These are phyloP conservation scores for Ophiostoma fasciatum DNA, from an alignment of 2,329 filamentous ascomycete species.

Conservation along the genomic window DNA sequence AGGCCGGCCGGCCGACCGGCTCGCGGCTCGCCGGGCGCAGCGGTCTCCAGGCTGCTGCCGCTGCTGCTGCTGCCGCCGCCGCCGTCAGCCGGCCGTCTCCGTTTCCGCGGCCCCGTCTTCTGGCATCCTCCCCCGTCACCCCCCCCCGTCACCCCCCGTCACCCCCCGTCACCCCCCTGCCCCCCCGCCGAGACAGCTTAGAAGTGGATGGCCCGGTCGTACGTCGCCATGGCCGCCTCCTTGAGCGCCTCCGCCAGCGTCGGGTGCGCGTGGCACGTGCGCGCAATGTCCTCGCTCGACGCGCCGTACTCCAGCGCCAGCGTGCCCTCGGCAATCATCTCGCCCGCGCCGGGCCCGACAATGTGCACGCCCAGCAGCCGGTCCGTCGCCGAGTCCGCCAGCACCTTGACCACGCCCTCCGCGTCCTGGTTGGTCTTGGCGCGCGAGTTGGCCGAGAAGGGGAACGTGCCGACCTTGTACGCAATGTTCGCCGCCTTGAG, in stretches of 20 bases:
- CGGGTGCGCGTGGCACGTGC: slow-evolving; percentile 93
- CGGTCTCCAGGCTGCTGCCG: too few species aligned
- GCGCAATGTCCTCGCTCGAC: slow-evolving; percentile 82
- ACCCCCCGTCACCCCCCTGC: too few species aligned
- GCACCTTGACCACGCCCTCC: slow-evolving; percentile 93
- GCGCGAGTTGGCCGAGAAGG: slow-evolving; percentile 94
- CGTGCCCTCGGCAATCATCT: slow-evolving; percentile 98
- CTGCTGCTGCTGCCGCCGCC: too few species aligned
- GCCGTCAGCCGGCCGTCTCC: too few species aligned
- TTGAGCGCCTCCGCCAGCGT: slow-evolving; percentile 97
- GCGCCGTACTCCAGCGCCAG: slow-evolving; percentile 94
- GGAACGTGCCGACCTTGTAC: slow-evolving; percentile 89
- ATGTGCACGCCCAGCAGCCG: slow-evolving; percentile 93
- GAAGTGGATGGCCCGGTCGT: slow-evolving; percentile 91
- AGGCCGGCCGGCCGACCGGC: too few species aligned
- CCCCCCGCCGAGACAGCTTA: too few species aligned
- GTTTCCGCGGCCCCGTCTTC: too few species aligned
- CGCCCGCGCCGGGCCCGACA: slow-evolving; percentile 85
- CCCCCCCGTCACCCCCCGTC: too few species aligned
- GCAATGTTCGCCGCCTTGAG: slow-evolving; percentile 79
- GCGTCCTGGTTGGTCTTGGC: slow-evolving; percentile 98
- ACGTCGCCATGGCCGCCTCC: slow-evolving; percentile 97
- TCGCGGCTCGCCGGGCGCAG: too few species aligned
- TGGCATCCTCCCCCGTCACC: too few species aligned
- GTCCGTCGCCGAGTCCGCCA: slow-evolving; percentile 92